A percentile compares a stretch with the other conserved stretches of the same genome.
Conservation (phyloP, 1,284 basidiomycete species). For the Mycena citricolor region DNA sequence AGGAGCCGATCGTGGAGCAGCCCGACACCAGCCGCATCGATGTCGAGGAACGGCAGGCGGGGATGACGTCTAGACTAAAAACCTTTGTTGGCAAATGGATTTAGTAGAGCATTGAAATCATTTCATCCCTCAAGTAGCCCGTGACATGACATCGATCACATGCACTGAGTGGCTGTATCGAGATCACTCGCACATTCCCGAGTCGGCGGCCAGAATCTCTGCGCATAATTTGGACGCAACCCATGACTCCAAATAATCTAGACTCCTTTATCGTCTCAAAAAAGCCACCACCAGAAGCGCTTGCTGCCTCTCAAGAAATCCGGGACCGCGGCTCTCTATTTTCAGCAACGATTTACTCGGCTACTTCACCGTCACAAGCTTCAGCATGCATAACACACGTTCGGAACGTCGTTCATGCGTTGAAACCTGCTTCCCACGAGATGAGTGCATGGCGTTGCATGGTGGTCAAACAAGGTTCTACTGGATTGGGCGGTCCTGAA, state of each 20-base stretch:
- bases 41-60: conserved; percentile 15
- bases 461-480: conserved; percentile 62
- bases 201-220: no score
- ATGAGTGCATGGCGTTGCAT: conserved; percentile 77
- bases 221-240: no score
- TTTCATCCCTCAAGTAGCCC: no score
- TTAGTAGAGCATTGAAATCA: no score
- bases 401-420: conserved; percentile 50
- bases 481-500: conserved; percentile 67
- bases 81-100: conserved; percentile 12
- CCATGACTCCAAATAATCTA: no score
- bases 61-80: conserved; percentile 10
- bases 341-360: conserved; percentile 58
- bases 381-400: conserved; percentile 47
- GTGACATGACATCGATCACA: no score
- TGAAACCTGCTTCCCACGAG: conserved; percentile 64
- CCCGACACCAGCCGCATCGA: conserved; percentile 5
- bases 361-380: conserved; percentile 48
- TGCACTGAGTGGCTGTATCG: no score
- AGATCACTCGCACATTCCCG: no score
- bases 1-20: neutral
- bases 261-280: conserved; percentile 54
- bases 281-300: conserved; percentile 44
- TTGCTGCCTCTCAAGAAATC: conserved; percentile 70
- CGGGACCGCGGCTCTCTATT: conserved; percentile 71